phyloP scores from a whole-genome alignment of 805 yeast species.

The Lachancea waltii region DNA sequence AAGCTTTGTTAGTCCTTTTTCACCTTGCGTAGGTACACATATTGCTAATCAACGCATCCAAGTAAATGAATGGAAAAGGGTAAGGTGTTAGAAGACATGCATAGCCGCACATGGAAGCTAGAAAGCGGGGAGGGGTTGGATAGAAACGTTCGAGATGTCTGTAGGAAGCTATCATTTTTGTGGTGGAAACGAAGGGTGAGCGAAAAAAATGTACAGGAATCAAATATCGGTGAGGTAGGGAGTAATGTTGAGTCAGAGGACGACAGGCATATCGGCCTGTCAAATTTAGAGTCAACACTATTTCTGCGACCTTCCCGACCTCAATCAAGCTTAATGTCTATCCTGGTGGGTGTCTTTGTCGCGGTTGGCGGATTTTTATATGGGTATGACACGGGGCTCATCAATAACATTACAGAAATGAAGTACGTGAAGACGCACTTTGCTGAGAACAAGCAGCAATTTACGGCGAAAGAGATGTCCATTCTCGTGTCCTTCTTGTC shows the following conservation, averaged over 20 bases:
- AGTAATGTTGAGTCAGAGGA: background rate
- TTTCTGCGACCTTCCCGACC: constrained; percentile 30
- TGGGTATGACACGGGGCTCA: constrained; percentile 86
- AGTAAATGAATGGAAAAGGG: background rate
- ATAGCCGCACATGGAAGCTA: background rate
- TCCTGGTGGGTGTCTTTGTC: constrained; percentile 70
- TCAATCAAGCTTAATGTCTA: constrained; percentile 56
- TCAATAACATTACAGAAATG: constrained; percentile 77
- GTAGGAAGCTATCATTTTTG: background rate
- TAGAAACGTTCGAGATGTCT: background rate
- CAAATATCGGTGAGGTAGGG: background rate
- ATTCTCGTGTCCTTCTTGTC: constrained; percentile 74
- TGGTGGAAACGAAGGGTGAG: background rate
- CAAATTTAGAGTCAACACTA: constrained; percentile 18
- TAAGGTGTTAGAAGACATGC: background rate
- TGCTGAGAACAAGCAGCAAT: constrained; percentile 40
- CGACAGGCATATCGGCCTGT: constrained; percentile 2
- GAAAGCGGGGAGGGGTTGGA: background rate
- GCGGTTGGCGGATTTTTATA: constrained; percentile 88
- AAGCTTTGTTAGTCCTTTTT: no score
- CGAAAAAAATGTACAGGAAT: background rate
- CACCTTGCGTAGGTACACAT: no score
- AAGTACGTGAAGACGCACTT: constrained; percentile 51
- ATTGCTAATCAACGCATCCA: no score
- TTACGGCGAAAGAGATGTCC: constrained; percentile 59